A percentile compares a stretch with the other conserved stretches of the same genome.
Evolutionary conservation across 2,329 filamentous ascomycete genomes (phyloP).

Genomic region (Bretziella fagacearum): DNA sequence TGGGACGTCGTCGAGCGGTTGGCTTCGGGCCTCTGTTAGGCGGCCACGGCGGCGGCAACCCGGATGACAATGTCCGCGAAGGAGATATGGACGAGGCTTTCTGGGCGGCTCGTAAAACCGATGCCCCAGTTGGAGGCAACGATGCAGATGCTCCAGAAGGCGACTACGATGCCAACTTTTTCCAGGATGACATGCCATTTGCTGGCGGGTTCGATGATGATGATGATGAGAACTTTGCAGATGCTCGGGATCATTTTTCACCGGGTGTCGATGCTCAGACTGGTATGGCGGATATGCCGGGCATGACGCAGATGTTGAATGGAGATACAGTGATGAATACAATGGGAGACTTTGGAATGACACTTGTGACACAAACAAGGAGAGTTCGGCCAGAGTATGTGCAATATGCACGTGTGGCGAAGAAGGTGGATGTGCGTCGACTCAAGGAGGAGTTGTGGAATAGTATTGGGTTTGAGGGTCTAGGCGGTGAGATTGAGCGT

Average conservation of each 20-base stretch:
- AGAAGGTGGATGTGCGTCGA: slow-evolving; percentile 52
- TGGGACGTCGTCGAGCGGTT: slow-evolving; percentile 43
- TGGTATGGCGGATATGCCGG: slow-evolving; percentile 30
- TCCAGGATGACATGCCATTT: slow-evolving; percentile 71
- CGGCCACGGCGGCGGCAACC: slow-evolving; percentile 26
- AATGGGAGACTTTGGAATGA: slow-evolving; percentile 43
- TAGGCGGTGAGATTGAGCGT: slow-evolving; percentile 23
- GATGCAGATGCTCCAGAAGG: slow-evolving; percentile 45
- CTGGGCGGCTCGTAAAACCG: slow-evolving; percentile 63
- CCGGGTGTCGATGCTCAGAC: slow-evolving; percentile 39
- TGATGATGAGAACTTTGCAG: slow-evolving; percentile 58
- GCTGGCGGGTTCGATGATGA: slow-evolving; percentile 46
- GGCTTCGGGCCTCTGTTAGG: slow-evolving; percentile 13
- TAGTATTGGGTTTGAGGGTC: slow-evolving; percentile 40
- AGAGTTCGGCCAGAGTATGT: slow-evolving; percentile 50
- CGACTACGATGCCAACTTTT: slow-evolving; percentile 94
- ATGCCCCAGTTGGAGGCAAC: slow-evolving; percentile 28
- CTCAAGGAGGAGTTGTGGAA: slow-evolving; percentile 57
- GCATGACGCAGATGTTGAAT: slow-evolving; percentile 33
- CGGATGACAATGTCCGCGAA: slow-evolving; percentile 36
- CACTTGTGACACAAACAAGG: slow-evolving; percentile 47
- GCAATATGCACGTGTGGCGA: slow-evolving; percentile 51
- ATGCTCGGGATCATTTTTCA: slow-evolving; percentile 64
- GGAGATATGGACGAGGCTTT: slow-evolving; percentile 89
- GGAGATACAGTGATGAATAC: slow-evolving; percentile 32